A percentile compares a stretch with the other conserved stretches of the same genome.
Evolutionary conservation across 1,284 basidiomycete genomes (phyloP).

Genomic region (Cryptococcus hybrid): DNA sequence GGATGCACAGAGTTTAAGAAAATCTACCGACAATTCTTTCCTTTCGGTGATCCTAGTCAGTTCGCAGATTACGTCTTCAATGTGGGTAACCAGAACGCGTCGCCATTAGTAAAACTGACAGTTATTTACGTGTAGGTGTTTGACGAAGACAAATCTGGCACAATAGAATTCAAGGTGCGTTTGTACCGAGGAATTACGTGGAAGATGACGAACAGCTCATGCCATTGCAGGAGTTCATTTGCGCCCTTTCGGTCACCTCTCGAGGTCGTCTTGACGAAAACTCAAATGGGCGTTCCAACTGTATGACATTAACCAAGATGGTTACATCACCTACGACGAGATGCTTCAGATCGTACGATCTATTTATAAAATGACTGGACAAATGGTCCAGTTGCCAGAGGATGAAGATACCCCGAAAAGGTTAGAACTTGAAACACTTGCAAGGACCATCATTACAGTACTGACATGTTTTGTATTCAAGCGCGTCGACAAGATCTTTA

Average conservation of each 20-base stretch:
- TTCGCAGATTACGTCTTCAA: slow-evolving; percentile 99
- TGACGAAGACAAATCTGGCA: slow-evolving; percentile 92
- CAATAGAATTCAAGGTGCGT: slow-evolving; percentile 81
- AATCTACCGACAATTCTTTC: slow-evolving; percentile 99
- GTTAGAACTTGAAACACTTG: slow-evolving; percentile 50
- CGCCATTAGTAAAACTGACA: background rate
- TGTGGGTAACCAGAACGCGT: slow-evolving; percentile 24
- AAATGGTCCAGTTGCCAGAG: slow-evolving; percentile 96
- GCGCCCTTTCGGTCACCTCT: slow-evolving; percentile 91
- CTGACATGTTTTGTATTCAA: slow-evolving; percentile 39
- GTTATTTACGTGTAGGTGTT: slow-evolving; percentile 59
- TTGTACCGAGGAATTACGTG: slow-evolving; percentile 8
- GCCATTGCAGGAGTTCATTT: slow-evolving; percentile 78
- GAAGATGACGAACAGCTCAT: slow-evolving; percentile 36
- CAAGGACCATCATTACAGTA: too few species aligned
- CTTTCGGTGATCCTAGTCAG: slow-evolving; percentile 95
- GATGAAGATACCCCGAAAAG: slow-evolving; percentile 99
- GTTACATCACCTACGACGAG: slow-evolving; percentile 95
- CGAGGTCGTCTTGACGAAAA: slow-evolving; percentile 93
- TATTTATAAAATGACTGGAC: slow-evolving; percentile 99
- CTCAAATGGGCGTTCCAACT: slow-evolving; percentile 99
- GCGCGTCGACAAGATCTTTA: slow-evolving; percentile 96
- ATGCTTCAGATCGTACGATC: slow-evolving; percentile 96
- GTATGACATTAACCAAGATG: slow-evolving; percentile 98
- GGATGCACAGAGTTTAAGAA: slow-evolving; percentile 72